Percentiles rank a stretch among this genome's conserved stretches.
Evolutionary conservation across 2,329 filamentous ascomycete genomes (phyloP).

Genomic region (Fusarium udum): DNA sequence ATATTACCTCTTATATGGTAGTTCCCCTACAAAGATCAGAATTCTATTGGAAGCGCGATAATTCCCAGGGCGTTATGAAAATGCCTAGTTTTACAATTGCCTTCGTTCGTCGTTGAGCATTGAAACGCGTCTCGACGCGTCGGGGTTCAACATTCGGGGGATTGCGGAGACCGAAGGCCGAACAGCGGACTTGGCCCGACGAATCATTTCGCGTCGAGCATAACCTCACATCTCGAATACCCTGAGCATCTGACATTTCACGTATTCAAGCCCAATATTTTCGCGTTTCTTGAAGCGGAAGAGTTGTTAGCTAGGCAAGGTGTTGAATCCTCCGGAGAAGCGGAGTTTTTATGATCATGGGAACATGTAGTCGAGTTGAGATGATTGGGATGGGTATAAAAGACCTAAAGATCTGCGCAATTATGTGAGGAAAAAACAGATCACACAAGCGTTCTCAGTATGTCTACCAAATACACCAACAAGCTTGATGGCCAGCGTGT

Average conservation of each 20-base stretch:
- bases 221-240: not conserved
- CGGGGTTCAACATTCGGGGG: not conserved
- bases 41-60: not conserved
- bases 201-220: not conserved
- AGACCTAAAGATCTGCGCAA: rapidly evolving
- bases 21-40: rapidly evolving
- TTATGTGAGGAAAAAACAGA: not conserved
- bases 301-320: rapidly evolving
- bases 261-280: rapidly evolving
- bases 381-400: not conserved
- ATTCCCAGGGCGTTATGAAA: too few species aligned
- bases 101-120: too few species aligned
- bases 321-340: not conserved
- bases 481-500: not conserved
- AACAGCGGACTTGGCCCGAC: not conserved
- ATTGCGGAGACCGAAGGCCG: not conserved
- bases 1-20: not conserved
- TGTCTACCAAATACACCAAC: not conserved
- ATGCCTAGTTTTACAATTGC: not conserved
- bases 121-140: not conserved
- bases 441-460: rapidly evolving
- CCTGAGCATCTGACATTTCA: not conserved
- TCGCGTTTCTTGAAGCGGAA: not conserved
- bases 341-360: not conserved
- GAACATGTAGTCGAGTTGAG: not conserved